These are phyloP conservation scores for Pyrenophora teres DNA, from an alignment of 2,329 filamentous ascomycete species.

Conservation along the genomic window DNA sequence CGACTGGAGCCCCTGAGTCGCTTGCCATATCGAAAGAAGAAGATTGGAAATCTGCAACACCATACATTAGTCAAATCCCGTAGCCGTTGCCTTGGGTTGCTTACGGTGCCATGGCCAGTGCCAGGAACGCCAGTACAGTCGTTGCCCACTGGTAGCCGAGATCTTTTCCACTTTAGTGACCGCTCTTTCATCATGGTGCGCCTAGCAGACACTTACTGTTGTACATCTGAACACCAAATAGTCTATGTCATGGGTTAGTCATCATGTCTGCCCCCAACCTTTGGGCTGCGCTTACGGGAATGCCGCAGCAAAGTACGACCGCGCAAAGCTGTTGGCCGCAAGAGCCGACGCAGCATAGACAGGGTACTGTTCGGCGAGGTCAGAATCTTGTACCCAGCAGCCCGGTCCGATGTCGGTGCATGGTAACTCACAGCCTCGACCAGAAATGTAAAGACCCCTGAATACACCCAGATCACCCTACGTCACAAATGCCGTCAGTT, in stretches of 20 bases:
- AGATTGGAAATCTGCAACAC: slow-evolving; percentile 48
- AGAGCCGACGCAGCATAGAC: slow-evolving; percentile 56
- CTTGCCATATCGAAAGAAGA: slow-evolving; percentile 58
- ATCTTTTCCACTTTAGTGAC: slow-evolving; percentile 50
- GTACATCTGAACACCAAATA: slow-evolving; percentile 58
- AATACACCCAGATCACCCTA: slow-evolving; percentile 77
- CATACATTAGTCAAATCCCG: slow-evolving; percentile 39
- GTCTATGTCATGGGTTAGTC: slow-evolving; percentile 10
- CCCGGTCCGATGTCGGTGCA: slow-evolving; percentile 30
- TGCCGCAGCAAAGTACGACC: slow-evolving; percentile 55
- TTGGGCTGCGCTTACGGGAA: slow-evolving; percentile 43
- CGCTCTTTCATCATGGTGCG: slow-evolving; percentile 46
- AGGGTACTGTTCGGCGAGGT: slow-evolving; percentile 50
- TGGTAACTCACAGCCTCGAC: slow-evolving; percentile 61
- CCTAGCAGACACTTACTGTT: slow-evolving; percentile 50
- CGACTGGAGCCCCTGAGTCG: slow-evolving; percentile 54
- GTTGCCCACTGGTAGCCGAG: slow-evolving; percentile 58
- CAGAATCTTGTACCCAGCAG: slow-evolving; percentile 22
- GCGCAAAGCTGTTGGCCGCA: slow-evolving; percentile 57
- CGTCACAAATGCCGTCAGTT: slow-evolving; percentile 35
- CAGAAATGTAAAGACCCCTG: slow-evolving; percentile 85
- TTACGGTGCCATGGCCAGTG: slow-evolving; percentile 56
- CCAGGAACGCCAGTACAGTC: slow-evolving; percentile 54
- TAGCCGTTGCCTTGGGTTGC: slow-evolving; percentile 32
- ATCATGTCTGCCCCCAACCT: slow-evolving; percentile 2